Evolutionary conservation across 2,329 filamentous ascomycete genomes (phyloP), one percentile per base, ranked within the genome.

Genomic region (Colletotrichum sp.): DNA sequence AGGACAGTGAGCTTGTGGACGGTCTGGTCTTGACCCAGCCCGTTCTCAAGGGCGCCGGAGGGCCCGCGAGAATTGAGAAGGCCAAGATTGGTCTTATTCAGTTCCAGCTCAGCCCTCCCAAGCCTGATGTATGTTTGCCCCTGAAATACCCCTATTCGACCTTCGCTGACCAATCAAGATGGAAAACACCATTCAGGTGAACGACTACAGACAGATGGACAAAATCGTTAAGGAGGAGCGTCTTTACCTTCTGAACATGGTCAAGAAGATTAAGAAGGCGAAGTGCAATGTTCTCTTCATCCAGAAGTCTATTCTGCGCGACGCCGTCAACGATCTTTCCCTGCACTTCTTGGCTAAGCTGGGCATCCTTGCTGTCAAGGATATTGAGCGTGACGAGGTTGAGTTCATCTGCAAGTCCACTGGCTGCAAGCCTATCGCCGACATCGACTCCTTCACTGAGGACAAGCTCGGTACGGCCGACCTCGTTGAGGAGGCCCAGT

Each of bases 211-310:
- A 83, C 97, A 99, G 85, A 99, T 99, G 97, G 97, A 99, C 90
- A 99, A 98, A 91, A 99, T 99, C 79, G 92, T 99, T 80, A 99
- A 99, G 88, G 97, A 99, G 88, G 97, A 99, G 89, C 95, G 97
- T 79, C 95, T 97, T 80, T 99, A 99, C 87, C 92, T 99, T 78
- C 91, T 99, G 74, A 98, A 98, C 89, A 95, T 99, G 92, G 96
- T 97, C 83, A 98, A 99, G 92, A 99, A 98, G 91, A 99, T 99
- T 86, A 98, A 98, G 89, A 99, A 98, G 91, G 96, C 97, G 79
- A 99, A 98, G 90, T 99, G 97, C 89, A 99, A 99, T 82, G 97
- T 99, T 58, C 92, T 98, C 59, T 90, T 99, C 79, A 98, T 99
- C 80, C 97, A 99, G 84, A 99, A 99, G 88, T 98, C 96, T 16